Base-by-base conservation (phyloP, 345 rosid genomes). In the Hibiscus tridactylites region DNA sequence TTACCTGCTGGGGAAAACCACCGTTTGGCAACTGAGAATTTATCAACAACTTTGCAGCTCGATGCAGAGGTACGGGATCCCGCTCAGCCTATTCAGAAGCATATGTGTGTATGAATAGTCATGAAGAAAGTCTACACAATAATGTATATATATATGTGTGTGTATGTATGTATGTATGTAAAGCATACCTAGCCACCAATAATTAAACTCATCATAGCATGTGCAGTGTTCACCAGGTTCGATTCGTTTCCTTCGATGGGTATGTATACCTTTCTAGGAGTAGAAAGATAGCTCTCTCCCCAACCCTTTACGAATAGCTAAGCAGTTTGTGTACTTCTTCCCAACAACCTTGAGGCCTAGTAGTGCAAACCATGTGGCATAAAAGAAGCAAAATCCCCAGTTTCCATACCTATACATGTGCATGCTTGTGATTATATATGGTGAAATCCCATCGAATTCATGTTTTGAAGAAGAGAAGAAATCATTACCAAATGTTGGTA, bases 1-100 rank as follows among this genome's bases (percentile, higher is more conserved):
- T 47, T 68, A 87, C 91, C 85, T 88, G 87, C 67, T 88, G 88
- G 2, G 97, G 94, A 61, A 87, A 92, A 71, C 84, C 90, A 2
- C 96, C 96, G 67, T 81, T 78, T 46, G 79, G 89, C 39, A 81
- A 21, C 46, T 92, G 96, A 16, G 91, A 88, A 79, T 83, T 90
- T 76, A 92, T 90, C 73, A 90, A 68, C 56, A 90, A 73, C 70
- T 84, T 92, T 15, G 86, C 93, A 16, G 85, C 94, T 2, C 76
- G 82, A 62, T 87, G 90, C 78, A 90, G 79, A 29, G 97, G 92
- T 11, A 71, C 76, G 0, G 88, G 85, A 74, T 90, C 88, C 68
- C 84, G 81, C 73, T 84, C 84, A 10, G 8, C 57, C 57, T 52
- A 26, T 58, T 58, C 24, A 35, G 26, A 39, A 65, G 2, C 26